Base-by-base conservation (phyloP, 2,329 filamentous ascomycete genomes). In the Xylaria sp. region DNA sequence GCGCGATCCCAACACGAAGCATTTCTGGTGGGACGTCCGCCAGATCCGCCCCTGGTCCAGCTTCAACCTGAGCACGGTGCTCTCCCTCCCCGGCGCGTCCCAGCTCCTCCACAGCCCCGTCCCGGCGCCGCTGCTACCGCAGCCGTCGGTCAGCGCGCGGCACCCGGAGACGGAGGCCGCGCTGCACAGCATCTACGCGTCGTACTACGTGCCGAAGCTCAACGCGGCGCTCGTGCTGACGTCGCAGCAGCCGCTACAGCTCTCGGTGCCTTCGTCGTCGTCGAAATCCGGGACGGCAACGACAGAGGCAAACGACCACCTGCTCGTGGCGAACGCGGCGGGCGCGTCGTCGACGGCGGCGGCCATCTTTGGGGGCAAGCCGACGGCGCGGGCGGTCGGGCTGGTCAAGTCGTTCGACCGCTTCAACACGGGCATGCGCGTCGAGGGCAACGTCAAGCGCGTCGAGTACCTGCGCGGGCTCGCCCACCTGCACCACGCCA, bases 21-120 rank as follows among this genome's bases (percentile, higher is more conserved):
- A 96, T 76, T 96, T 93, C 73, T 97, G 93, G 93, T 97, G 91
- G 90, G 93, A 97, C 67, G 83, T 96, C 54, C 89, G 93, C 63
- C 93, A 95, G 70, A 79, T 97, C 62, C 86, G 90, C 59, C 82
- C 86, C 57, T 97, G 93, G 93, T 83, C 82, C 47, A 82, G 85
- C 63, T 97, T 97, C 81, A 90, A 84, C 61, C 77, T 90, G 9
- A 72, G 80, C 49, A 85, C 87, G 52, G 87, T 97, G 69, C 80
- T 88, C 62, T 78, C 84, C 5, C 85, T 96, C 42, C 89, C 88
- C 1, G 86, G 86, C 26, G 86, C 94, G 20, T 81, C 87, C 6
- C 79, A 83, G 19, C 83, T 96, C 19, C 84, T 97, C 54, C 85
- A 84, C 62, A 86, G 89, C 63, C 81, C 87, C 4, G 80, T 93